Evolutionary conservation across 2,329 filamentous ascomycete species (phyloP), one percentile per base, ranked within the genome.

Genomic region (Penicillium sp.): DNA sequence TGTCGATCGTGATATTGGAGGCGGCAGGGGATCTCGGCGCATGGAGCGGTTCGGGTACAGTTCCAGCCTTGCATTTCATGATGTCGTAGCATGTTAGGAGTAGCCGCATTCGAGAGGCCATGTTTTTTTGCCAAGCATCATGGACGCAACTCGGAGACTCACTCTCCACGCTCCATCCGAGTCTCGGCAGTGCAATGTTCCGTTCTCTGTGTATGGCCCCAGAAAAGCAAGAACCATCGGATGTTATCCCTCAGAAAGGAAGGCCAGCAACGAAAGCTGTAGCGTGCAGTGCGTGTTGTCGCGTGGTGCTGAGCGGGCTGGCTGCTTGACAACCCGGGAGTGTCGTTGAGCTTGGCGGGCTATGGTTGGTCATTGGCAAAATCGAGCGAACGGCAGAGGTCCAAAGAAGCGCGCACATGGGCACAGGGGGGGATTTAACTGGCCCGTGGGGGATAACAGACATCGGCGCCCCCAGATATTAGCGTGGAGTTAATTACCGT

Each of bases 351-450:
- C 33, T 16, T 14, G 49, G 49, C 36, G 22, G 36, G 14, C 6
- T 35, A n/a, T 35, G 37, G 37, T 52, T 52, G 50, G 50, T 41
- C 7, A 16, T 16, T 39, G 18, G 10, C 14, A 16, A 33, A 40
- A 31, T n/a, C 7, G 22, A 37, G 27, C n/a, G 40, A 46, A 33
- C 5, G 40, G 36, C 40, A 22, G 51, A 44, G 37, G 39, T 54
- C 51, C 51, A 54, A 41, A 36, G 51, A 54, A 54, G 39, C 40
- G 51, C 18, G 37, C 54, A 62, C 57, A 59, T 65, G 62, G 56
- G 49, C 58, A 10, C 16, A 56, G 46, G 43, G 39, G 51, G 56
- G 58, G 40, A 55, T 63, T 35, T 65, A 53, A 62, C 59, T 65
- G 62, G 62, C 35, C 24, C 53, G 49, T 50, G 50, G 55, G 44